Base-by-base conservation (phyloP, 208 protist genomes). In the Sergeia podlipaevii region DNA sequence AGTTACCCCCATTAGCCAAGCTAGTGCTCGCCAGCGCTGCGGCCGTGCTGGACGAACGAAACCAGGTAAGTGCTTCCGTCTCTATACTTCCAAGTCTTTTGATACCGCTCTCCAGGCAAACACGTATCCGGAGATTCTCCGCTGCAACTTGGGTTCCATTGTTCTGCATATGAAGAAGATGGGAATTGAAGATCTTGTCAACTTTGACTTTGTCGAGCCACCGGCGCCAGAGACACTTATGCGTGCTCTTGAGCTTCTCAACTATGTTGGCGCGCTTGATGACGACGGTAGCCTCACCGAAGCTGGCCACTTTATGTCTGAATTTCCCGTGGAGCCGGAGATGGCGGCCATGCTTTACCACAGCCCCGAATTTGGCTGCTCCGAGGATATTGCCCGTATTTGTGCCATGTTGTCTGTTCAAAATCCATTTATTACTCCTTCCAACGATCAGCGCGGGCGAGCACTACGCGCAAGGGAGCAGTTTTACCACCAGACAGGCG, bases 161-260 rank as follows among this genome's bases (percentile, higher is more conserved):
- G 97, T 99, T 15, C 71, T 99, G 28, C 89, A 88, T 43, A 89
- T 99, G 70, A 99, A 99, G 44, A 97, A 96, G 30, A 96, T 99
- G 89, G 97, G 97, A 10, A 97, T 99, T 47, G 96, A 99, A 41
- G 96, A 99, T 65, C 64, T 99, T 37, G 74, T 98, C 5, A 70
- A 93, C 44, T 99, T 99, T 70, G 96, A 98, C 49, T 99, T 99
- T 74, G 97, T 99, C 59, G 98, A 99, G 59, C 91, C 96, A n/a
- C 98, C 98, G 15, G 92, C 97, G 27, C 91, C 71, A 0, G 89
- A 98, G 59, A 97, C 96, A 4, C 62, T 99, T 10, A 89, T 98
- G 61, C 70, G 80, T 13, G 97, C 97, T 2, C 74, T 99, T 60
- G 91, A 99, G 56, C 37, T 91, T 73, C 91, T 93, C 27, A 98